These are phyloP conservation scores for Rhodomyrtus psidioides DNA, from an alignment of 441 rosid genomes.

Conservation along the genomic window DNA sequence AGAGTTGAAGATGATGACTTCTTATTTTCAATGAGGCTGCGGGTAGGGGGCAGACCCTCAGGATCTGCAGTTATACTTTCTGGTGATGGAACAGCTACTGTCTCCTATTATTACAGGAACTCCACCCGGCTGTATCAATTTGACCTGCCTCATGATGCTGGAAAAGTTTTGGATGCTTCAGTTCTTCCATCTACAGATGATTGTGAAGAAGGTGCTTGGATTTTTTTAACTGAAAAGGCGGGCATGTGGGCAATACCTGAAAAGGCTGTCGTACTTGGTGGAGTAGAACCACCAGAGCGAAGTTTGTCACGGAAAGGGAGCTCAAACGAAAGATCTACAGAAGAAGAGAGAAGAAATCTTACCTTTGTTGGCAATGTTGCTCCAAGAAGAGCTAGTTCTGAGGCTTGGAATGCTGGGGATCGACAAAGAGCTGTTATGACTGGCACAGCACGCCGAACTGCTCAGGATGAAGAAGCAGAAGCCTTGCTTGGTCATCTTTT, in stretches of 20 bases:
- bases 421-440: constrained; percentile 40
- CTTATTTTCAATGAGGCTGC: constrained; percentile 82
- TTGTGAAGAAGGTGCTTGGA: constrained; percentile 86
- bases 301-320: constrained; percentile 90
- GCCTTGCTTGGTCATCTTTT: constrained; percentile 80
- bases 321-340: constrained; percentile 65
- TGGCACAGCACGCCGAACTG: constrained; percentile 53
- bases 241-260: constrained; percentile 99
- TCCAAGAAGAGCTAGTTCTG: constrained; percentile 61
- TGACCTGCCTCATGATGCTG: constrained; percentile 92
- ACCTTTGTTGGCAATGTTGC: constrained; percentile 33
- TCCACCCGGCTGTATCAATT: constrained; percentile 82
- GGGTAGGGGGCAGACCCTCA: constrained; percentile 80
- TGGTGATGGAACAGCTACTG: constrained; percentile 94
- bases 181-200: constrained; percentile 68
- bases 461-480: constrained; percentile 88
- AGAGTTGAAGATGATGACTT: constrained; percentile 84
- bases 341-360: constrained; percentile 55
- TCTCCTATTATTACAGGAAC: constrained; percentile 58
- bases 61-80: constrained; percentile 87
- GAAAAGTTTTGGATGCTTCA: constrained; percentile 93
- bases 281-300: constrained; percentile 92
- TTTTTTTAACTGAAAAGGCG: constrained; percentile 86
- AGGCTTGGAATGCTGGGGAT: constrained; percentile 54
- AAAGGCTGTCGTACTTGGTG: constrained; percentile 76